A percentile compares a stretch with the other conserved stretches of the same genome.
phyloP scores from a whole-genome alignment of 208 protist genomes.

The Wallacemonas sp. region DNA sequence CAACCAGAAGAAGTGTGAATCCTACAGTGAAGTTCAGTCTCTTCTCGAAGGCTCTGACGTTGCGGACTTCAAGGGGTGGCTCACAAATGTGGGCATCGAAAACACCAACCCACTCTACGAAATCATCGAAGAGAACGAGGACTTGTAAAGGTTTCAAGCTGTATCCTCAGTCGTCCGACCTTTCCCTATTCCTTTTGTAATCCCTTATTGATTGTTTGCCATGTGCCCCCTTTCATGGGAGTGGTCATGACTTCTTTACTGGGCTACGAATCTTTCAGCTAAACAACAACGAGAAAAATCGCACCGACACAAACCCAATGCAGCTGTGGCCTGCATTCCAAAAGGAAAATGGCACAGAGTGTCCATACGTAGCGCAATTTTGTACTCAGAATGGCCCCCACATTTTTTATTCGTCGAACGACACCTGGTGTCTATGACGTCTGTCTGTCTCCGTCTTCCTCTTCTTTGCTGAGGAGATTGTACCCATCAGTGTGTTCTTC shows the following conservation, averaged over 20 bases:
- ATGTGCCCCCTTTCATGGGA: no score
- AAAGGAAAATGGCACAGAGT: background rate
- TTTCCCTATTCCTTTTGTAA: background rate
- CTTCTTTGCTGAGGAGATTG: background rate
- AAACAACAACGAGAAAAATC: background rate
- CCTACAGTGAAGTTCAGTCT: conserved; percentile 42
- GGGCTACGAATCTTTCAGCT: background rate
- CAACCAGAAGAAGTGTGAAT: conserved; percentile 53
- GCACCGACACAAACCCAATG: background rate
- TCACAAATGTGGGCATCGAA: conserved; percentile 90
- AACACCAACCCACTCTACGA: conserved; percentile 93
- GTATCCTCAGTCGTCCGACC: background rate
- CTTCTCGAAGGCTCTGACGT: conserved; percentile 41
- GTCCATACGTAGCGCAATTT: background rate
- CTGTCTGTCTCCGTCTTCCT: background rate
- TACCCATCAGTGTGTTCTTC: background rate
- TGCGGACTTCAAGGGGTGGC: conserved; percentile 64
- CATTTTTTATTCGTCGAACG: background rate
- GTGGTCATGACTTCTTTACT: background rate
- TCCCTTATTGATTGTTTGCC: background rate
- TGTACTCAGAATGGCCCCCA: background rate
- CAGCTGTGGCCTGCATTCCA: background rate
- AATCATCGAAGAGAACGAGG: conserved; percentile 57
- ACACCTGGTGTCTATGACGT: background rate
- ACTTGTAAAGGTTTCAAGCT: conserved; percentile 58